Evolutionary conservation across 2,329 filamentous ascomycete species (phyloP).

Genomic region (Aspergillus transmontanensis): DNA sequence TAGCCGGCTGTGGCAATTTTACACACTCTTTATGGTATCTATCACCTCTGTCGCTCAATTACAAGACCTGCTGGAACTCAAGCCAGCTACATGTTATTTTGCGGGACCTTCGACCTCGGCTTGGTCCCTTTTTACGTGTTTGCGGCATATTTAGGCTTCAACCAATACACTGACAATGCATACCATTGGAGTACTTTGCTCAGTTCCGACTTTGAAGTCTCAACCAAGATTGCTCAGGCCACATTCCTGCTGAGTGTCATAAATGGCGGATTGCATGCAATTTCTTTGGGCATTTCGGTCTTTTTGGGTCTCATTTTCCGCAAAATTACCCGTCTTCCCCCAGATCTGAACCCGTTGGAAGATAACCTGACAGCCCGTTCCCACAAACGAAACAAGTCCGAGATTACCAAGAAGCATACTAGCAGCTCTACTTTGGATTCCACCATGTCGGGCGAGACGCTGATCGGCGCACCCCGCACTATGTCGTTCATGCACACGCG

Average conservation of each 20-base stretch:
- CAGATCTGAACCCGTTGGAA: conserved; percentile 94
- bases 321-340: conserved; percentile 78
- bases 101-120: conserved; percentile 70
- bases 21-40: conserved; percentile 76
- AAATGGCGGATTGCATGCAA: conserved; percentile 67
- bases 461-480: conserved; percentile 49
- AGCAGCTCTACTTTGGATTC: conserved; percentile 52
- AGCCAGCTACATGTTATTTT: conserved; percentile 86
- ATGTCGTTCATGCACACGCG: conserved; percentile 83
- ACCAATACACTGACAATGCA: conserved; percentile 48
- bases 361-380: conserved; percentile 72
- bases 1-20: conserved; percentile 76
- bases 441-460: conserved; percentile 44
- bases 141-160: conserved; percentile 56
- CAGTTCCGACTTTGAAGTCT: conserved; percentile 50
- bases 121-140: conserved; percentile 66
- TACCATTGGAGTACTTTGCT: conserved; percentile 72
- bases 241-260: conserved; percentile 69
- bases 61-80: conserved; percentile 76
- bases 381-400: conserved; percentile 75
- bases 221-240: conserved; percentile 64
- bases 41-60: conserved; percentile 72
- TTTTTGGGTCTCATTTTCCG: conserved; percentile 80
- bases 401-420: conserved; percentile 64
- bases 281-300: conserved; percentile 70